Evolutionary conservation across 129 eudicot species (phyloP).

Genomic region (Dittrichia graveolens): DNA sequence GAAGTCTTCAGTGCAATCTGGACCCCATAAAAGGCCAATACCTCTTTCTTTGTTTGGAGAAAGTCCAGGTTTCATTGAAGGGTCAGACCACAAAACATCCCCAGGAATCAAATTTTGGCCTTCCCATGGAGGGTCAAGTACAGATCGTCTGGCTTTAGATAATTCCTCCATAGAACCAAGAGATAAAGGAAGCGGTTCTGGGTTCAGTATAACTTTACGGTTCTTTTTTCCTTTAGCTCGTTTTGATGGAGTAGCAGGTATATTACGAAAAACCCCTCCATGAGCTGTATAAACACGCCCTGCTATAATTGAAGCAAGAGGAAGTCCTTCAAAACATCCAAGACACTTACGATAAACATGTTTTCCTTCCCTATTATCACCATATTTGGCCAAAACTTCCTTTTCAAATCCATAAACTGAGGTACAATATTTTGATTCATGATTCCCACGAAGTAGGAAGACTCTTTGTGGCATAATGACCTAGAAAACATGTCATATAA

Average conservation of each 20-base stretch:
- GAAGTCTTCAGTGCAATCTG: slow-evolving; percentile 93
- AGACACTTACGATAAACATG: slow-evolving; percentile 91
- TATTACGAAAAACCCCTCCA: slow-evolving; percentile 92
- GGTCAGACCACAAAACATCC: slow-evolving; percentile 97
- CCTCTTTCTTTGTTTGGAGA: slow-evolving; percentile 95
- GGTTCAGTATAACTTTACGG: slow-evolving; percentile 58
- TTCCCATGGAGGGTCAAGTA: slow-evolving; percentile 99
- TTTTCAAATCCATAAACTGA: slow-evolving; percentile 93
- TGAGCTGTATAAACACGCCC: slow-evolving; percentile 94
- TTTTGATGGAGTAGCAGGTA: slow-evolving; percentile 57
- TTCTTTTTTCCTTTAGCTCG: slow-evolving; percentile 86
- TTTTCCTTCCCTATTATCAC: slow-evolving; percentile 66
- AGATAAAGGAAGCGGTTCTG: slow-evolving; percentile 50
- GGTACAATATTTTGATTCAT: slow-evolving; percentile 93
- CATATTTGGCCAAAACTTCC: slow-evolving; percentile 82
- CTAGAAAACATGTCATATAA: slow-evolving; percentile 43
- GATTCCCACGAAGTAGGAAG: slow-evolving; percentile 92
- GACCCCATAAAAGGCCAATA: slow-evolving; percentile 97
- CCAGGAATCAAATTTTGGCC: slow-evolving; percentile 95
- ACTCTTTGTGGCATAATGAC: slow-evolving; percentile 88
- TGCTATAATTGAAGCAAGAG: slow-evolving; percentile 88
- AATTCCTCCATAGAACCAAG: slow-evolving; percentile 93
- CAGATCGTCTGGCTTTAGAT: slow-evolving; percentile 89
- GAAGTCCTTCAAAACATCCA: slow-evolving; percentile 98
- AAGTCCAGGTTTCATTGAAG: slow-evolving; percentile 86